A percentile compares a stretch with the other conserved stretches of the same genome.
phyloP scores from a whole-genome alignment of 2,329 filamentous ascomycete species.

The Capronia epimyces region DNA sequence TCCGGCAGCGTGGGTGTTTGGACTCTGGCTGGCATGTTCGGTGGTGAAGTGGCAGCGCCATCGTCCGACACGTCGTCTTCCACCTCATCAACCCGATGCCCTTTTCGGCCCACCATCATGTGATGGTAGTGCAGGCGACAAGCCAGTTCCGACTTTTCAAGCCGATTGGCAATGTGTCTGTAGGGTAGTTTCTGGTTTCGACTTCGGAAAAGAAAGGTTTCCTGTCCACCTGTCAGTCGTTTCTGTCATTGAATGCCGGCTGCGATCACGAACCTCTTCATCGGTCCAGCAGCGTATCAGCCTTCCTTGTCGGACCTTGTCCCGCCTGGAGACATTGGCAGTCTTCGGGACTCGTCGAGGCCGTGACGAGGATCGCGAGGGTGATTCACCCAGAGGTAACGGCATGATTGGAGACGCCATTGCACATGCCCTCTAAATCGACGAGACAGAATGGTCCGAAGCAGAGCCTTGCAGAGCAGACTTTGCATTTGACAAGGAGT shows the following conservation, averaged over 20 bases:
- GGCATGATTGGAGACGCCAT: slow-evolving; percentile 13
- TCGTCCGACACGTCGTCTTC: slow-evolving; percentile 17
- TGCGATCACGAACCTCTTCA: slow-evolving; percentile 61
- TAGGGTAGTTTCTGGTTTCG: slow-evolving; percentile 85
- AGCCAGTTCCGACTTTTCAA: slow-evolving; percentile 82
- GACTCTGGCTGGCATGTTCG: slow-evolving; percentile 2
- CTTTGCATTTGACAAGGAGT: neutral
- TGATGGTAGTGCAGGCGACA: slow-evolving; percentile 86
- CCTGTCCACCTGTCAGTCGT: slow-evolving; percentile 45
- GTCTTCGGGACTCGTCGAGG: slow-evolving; percentile 65
- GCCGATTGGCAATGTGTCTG: slow-evolving; percentile 77
- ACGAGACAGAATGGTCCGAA: neutral
- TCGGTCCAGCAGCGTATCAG: slow-evolving; percentile 68
- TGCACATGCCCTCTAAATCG: slow-evolving; percentile 26
- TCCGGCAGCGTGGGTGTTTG: neutral
- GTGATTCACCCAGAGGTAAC: slow-evolving; percentile 38
- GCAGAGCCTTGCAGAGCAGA: neutral
- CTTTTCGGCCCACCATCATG: slow-evolving; percentile 55
- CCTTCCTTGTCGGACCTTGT: slow-evolving; percentile 23
- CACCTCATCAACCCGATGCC: slow-evolving; percentile 14
- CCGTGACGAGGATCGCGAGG: slow-evolving; percentile 59
- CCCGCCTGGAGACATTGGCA: slow-evolving; percentile 11
- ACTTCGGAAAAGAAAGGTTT: slow-evolving; percentile 76
- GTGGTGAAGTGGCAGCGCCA: slow-evolving; percentile 6
- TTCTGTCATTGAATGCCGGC: slow-evolving; percentile 4